Base-by-base conservation (phyloP, 768 basidiomycete species). In the Lactarius sp. region DNA sequence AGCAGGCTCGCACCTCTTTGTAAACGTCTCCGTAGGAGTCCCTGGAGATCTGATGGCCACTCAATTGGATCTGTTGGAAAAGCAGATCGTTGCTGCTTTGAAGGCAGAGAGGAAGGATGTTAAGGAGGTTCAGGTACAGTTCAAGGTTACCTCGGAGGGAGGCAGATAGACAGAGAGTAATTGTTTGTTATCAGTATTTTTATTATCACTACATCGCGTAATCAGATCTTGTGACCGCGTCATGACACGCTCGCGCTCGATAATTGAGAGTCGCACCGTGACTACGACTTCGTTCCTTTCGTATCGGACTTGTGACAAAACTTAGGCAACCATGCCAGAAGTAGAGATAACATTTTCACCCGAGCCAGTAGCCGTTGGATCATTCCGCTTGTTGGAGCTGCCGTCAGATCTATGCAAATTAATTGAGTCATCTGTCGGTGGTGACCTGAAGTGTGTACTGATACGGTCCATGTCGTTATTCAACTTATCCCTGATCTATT, bases 21-120 rank as follows among this genome's bases (percentile, higher is more conserved):
- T 98, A 7, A 92, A 98, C 74, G 77, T 98, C 56, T 83, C 81
- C 5, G 90, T 87, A 36, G 81, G 84, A 39, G 89, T 98, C 0
- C 81, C 87, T 16, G 75, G 76, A 7, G 60, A 72, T 7, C 75
- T 86, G 71, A 85, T 83, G 6, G 82, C 93, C 13, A 71, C 73
- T 16, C 83, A 87, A 20, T 79, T 84, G 2, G 81, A 81, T 52
- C 70, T 73, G 27, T 74, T 96, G 22, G 90, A 96, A 73, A 74
- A 76, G 42, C 74, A 78, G 66, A 91, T 97, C 49, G 71, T 77
- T 34, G 72, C 72, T 53, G 77, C 79, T 44, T 75, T 93, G 56
- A 85, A 79, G 72, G 73, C 74, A 3, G 83, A 79, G 37, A 76
- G 81, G 72, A 85, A 78, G 73, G 88, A 91, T 71, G 79, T 92